Evolutionary conservation across 1,284 basidiomycete genomes (phyloP), one percentile per base, ranked within the genome.

Genomic region (Pyrrhoderma lamaoense): DNA sequence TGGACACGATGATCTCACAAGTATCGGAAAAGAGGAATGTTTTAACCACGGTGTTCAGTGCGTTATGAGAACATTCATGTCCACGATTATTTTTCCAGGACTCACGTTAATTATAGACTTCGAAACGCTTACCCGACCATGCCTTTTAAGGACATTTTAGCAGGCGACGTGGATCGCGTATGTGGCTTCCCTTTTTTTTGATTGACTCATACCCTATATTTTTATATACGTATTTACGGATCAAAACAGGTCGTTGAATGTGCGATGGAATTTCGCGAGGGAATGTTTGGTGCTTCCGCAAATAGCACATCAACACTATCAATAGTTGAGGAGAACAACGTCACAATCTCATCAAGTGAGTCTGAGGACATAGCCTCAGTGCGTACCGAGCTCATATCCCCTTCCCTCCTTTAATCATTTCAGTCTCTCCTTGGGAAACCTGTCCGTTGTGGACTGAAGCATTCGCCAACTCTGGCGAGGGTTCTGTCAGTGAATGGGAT

Each of bases 21-120:
- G 67, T 2, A 57, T 67, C 2, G 75, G 73, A 0, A 60, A 73
- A 3, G 53, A 59, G 50, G 63, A 73, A 53, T 64, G 73, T 25
- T 75, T 76, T 57, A 56, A 70, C 25, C 72, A 74, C 47, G 74
- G 74, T 11, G 68, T 71, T 11, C 59, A 65, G 71, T 66, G 52
- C 36, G 64, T 57, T 0, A 23, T n/a, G 37, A 16, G 23, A 36
- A 14, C 8, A 3, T 34, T 44, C 9, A 16, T 35, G 51, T 36
- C 13, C 8, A 23, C 14, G 7, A 4, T 16, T 2, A 31, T 34
- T 31, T 7, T 31, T 13, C 3, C 5, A 46, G 19, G 4, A 21
- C 8, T 40, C 8, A 9, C n/a, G 19, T 18, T 18, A 46, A 34
- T 34, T 3, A 25, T 47, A 67, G 63, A n/a, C 68, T 73, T 57